These are phyloP conservation scores for Zygosaccharomyces rouxii DNA, from an alignment of 805 yeast genomes.

Conservation along the genomic window DNA sequence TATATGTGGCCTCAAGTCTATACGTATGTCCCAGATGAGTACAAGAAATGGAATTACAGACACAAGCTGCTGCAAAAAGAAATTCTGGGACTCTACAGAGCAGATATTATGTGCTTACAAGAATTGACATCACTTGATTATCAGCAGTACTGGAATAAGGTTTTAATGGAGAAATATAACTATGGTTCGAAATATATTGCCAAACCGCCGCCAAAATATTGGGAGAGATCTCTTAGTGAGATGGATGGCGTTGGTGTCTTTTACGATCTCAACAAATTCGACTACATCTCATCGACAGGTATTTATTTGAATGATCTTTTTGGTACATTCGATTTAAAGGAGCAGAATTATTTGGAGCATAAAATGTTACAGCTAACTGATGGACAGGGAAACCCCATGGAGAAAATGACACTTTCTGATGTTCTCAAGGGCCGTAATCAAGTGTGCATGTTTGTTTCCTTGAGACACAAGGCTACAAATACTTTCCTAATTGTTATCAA, in stretches of 20 bases:
- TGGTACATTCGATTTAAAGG: slow-evolving; percentile 29
- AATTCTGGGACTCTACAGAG: slow-evolving; percentile 33
- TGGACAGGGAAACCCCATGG: slow-evolving; percentile 30
- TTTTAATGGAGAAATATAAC: slow-evolving; percentile 31
- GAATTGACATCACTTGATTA: slow-evolving; percentile 47
- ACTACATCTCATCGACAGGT: slow-evolving; percentile 35
- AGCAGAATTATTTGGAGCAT: slow-evolving; percentile 24
- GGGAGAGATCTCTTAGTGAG: slow-evolving; percentile 43
- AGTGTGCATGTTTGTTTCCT: slow-evolving; percentile 49
- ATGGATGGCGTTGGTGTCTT: slow-evolving; percentile 62
- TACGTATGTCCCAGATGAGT: slow-evolving; percentile 43
- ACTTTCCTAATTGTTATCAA: slow-evolving; percentile 46
- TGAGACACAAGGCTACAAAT: slow-evolving; percentile 42
- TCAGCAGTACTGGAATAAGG: slow-evolving; percentile 38
- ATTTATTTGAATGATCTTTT: slow-evolving; percentile 34
- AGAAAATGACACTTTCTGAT: slow-evolving; percentile 25
- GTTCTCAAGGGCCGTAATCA: slow-evolving; percentile 48
- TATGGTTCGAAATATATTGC: slow-evolving; percentile 46
- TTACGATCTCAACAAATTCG: slow-evolving; percentile 46
- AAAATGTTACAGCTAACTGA: slow-evolving; percentile 27
- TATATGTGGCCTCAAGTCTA: slow-evolving; percentile 60
- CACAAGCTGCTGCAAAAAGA: slow-evolving; percentile 40
- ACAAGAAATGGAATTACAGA: slow-evolving; percentile 48
- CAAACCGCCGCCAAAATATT: slow-evolving; percentile 50
- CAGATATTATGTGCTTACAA: slow-evolving; percentile 60